A percentile compares a stretch with the other conserved stretches of the same genome.
Evolutionary conservation across 2,329 filamentous ascomycete species (phyloP).

Genomic region (Apiospora kogelbergensis): DNA sequence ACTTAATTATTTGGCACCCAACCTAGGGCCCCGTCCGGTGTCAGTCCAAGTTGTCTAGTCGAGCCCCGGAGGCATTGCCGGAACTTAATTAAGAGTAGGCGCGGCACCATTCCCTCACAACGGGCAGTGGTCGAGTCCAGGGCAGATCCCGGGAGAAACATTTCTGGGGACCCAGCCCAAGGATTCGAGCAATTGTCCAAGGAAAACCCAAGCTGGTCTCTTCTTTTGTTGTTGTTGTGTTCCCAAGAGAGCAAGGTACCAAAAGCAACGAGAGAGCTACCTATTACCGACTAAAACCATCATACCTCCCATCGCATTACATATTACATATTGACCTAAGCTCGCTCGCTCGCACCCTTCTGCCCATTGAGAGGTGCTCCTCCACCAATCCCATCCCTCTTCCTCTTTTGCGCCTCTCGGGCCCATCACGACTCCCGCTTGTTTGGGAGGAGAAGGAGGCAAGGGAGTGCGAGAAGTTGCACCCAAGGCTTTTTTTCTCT

Average conservation of each 20-base stretch:
- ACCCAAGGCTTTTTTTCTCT: background rate
- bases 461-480: background rate
- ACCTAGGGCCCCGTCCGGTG: background rate
- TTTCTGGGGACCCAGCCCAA: background rate
- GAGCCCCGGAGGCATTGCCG: conserved; percentile 2
- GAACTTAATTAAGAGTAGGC: conserved; percentile 1
- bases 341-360: conserved; percentile 1
- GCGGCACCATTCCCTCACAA: background rate
- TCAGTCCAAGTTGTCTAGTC: background rate
- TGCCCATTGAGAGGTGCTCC: background rate
- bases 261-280: background rate
- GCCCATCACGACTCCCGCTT: background rate
- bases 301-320: conserved; percentile 5
- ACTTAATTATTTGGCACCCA: background rate
- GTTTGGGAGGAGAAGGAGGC: background rate
- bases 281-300: conserved; percentile 7
- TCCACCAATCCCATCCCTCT: background rate
- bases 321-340: conserved; percentile 4
- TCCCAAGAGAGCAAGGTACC: background rate
- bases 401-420: background rate
- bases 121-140: background rate
- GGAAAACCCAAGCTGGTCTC: background rate
- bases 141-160: background rate
- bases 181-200: background rate
- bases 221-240: background rate